phyloP scores from a whole-genome alignment of 345 rosid genomes.

The Angophora floribunda region DNA sequence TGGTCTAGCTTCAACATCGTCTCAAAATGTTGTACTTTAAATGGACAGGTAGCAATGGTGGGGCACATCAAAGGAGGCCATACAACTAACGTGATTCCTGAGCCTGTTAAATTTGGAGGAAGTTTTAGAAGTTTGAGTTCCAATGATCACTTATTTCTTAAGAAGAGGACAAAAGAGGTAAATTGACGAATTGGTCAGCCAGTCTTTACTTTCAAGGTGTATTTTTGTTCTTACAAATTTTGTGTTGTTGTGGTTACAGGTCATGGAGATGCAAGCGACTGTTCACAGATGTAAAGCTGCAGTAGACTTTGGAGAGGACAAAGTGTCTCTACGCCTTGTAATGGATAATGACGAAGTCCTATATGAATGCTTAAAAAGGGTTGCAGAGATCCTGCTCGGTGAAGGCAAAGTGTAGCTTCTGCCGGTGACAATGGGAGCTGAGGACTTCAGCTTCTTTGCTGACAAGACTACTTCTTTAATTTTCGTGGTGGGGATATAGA shows the following conservation, averaged over 20 bases:
- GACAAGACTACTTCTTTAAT: conserved; percentile 45
- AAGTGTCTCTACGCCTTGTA: conserved; percentile 35
- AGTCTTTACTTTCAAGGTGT: background rate
- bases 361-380: no score
- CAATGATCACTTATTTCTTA: conserved; percentile 39
- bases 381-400: conserved; percentile 46
- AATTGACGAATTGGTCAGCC: background rate
- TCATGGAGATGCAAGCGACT: conserved; percentile 48
- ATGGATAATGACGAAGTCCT: conserved; percentile 40
- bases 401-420: conserved; percentile 36
- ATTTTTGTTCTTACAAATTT: background rate
- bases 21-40: background rate
- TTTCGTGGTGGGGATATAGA: conserved; percentile 40
- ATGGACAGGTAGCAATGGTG: conserved; percentile 45
- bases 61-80: conserved; percentile 58
- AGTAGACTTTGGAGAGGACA: conserved; percentile 42
- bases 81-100: conserved; percentile 49
- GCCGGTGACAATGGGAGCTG: conserved; percentile 54
- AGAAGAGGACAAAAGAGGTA: conserved; percentile 44
- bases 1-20: background rate
- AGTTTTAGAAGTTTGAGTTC: conserved; percentile 52
- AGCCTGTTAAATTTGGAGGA: conserved; percentile 41
- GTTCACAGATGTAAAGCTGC: conserved; percentile 48
- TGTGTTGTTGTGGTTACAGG: conserved; percentile 9
- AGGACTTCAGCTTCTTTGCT: conserved; percentile 70